Evolutionary conservation across 2,329 filamentous ascomycete species (phyloP).

Genomic region (Monilinia fructigena): DNA sequence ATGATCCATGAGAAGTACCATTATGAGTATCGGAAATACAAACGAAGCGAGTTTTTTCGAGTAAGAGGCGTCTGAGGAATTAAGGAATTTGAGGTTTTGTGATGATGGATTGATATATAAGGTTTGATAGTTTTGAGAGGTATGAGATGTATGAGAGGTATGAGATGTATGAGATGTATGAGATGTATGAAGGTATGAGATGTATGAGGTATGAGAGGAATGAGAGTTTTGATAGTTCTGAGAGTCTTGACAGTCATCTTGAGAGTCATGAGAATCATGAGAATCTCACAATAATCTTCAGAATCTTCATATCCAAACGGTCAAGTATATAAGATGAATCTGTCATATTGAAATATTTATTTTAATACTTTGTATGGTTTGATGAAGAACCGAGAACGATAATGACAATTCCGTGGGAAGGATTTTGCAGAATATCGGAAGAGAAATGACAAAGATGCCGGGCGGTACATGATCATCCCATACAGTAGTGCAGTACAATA

Average conservation of each 20-base stretch:
- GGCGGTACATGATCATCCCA: too few relatives aligned
- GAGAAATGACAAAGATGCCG: too few relatives aligned
- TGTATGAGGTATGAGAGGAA: too few relatives aligned
- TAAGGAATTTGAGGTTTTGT: neutral
- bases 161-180: too few relatives aligned
- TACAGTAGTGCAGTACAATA: too few relatives aligned
- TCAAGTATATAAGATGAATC: neutral
- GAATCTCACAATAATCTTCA: too few relatives aligned
- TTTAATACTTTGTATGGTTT: too few relatives aligned
- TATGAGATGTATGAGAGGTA: too few relatives aligned
- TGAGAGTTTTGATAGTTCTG: neutral
- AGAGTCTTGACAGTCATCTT: neutral
- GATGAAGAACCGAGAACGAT: too few relatives aligned
- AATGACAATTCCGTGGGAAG: too few relatives aligned
- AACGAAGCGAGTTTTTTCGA: constrained; percentile 61
- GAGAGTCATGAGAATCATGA: constrained; percentile 1
- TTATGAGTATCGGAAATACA: constrained; percentile 79
- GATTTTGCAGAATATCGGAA: too few relatives aligned
- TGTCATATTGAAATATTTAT: neutral
- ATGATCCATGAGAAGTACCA: constrained; percentile 47
- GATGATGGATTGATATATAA: neutral
- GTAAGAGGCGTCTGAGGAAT: constrained; percentile 13
- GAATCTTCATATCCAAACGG: constrained; percentile 4
- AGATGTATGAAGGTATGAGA: too few relatives aligned
- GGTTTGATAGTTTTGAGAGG: neutral